Percentiles rank a stretch among this genome's conserved stretches.
phyloP scores from a whole-genome alignment of 116 monocot genomes.

The Posidonia oceanica region DNA sequence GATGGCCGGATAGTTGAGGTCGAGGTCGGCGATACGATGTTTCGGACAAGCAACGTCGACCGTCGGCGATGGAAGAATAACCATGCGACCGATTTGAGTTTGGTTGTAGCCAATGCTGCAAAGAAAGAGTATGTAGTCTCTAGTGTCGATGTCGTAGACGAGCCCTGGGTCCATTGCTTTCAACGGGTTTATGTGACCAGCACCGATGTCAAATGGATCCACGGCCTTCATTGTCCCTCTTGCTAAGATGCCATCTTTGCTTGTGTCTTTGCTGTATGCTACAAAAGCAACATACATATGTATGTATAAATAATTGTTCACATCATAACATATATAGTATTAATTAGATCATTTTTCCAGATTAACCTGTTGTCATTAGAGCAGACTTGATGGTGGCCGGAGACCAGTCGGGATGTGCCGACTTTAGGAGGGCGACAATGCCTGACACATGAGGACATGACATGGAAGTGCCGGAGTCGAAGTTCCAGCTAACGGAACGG shows the following conservation, averaged over 20 bases:
- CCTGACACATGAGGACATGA: constrained; percentile 81
- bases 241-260: constrained; percentile 34
- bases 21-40: constrained; percentile 8
- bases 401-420: constrained; percentile 61
- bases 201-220: constrained; percentile 34
- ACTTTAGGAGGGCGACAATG: constrained; percentile 59
- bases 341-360: no score
- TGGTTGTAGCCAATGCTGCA: constrained; percentile 39
- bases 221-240: constrained; percentile 43
- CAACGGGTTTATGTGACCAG: constrained; percentile 49
- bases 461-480: constrained; percentile 79
- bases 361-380: constrained; percentile 46
- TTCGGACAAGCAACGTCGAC: constrained; percentile 25
- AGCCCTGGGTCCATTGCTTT: constrained; percentile 52
- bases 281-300: neutral
- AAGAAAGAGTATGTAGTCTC: constrained; percentile 33
- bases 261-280: constrained; percentile 43
- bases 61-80: constrained; percentile 21
- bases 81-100: constrained; percentile 25
- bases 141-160: constrained; percentile 37
- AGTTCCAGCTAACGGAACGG: constrained; percentile 54
- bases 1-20: constrained; percentile 69
- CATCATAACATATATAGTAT: no score
- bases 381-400: constrained; percentile 67
- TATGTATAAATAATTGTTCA: neutral